Base-by-base conservation (phyloP, 139 green algal species). In the Tetradesmus lagerheimii region DNA sequence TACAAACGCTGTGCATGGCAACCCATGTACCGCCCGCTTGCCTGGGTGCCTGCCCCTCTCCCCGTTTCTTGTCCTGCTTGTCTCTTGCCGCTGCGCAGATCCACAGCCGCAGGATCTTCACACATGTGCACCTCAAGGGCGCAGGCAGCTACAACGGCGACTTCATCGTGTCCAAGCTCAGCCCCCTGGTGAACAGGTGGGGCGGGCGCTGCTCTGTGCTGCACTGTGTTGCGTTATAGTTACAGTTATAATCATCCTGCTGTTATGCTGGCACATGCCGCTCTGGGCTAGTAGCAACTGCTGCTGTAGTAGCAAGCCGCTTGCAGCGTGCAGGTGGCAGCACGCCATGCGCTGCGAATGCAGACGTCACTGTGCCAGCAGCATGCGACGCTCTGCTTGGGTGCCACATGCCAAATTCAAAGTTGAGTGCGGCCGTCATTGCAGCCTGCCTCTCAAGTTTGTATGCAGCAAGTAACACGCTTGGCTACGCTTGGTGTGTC, bases 401-500 rank as follows among this genome's bases (percentile, higher is more conserved):
- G n/a, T n/a, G n/a, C n/a, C n/a, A n/a, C n/a, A n/a, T n/a, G n/a
- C n/a, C n/a, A n/a, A n/a, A n/a, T n/a, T n/a, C n/a, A n/a, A n/a
- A n/a, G n/a, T n/a, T n/a, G n/a, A n/a, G n/a, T n/a, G n/a, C n/a
- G n/a, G n/a, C n/a, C n/a, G n/a, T n/a, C n/a, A n/a, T n/a, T n/a
- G n/a, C n/a, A n/a, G n/a, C n/a, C n/a, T n/a, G n/a, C n/a, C n/a
- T n/a, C n/a, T n/a, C n/a, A n/a, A n/a, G n/a, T n/a, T n/a, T n/a
- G n/a, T n/a, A n/a, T n/a, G n/a, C n/a, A n/a, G n/a, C n/a, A n/a
- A 38, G 23, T 74, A 79, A 6, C 84, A 90, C 86, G 57, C 86
- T 16, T 62, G 31, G 2, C 16, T 38, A n/a, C 16, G 57, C 31
- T 31, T 9, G 20, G 57, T 71, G 57, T 71, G 57, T 71, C 23